Evolutionary conservation across 2,329 filamentous ascomycete species (phyloP), one percentile per base, ranked within the genome.

Genomic region (Diaporthe australafricana): DNA sequence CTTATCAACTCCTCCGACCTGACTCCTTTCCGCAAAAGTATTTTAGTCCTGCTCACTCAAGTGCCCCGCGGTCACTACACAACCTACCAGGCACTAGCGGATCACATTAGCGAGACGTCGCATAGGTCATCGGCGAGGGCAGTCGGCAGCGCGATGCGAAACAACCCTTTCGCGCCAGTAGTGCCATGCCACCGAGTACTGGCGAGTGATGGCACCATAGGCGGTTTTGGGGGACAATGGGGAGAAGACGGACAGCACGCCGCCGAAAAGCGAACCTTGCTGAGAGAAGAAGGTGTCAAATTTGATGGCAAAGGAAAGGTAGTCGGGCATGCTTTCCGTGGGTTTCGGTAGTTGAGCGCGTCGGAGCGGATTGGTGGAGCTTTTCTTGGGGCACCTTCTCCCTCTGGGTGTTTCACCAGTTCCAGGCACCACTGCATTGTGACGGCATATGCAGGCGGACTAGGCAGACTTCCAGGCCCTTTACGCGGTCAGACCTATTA

Each of bases 61-160:
- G 30, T 65, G 5, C 60, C 60, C 3, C 30, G 7, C 3, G 60
- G 60, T 9, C 30, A n/a, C 30, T 50, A 50, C 30, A 50, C 60
- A 25, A 50, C 60, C 30, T 50, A 65, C 9, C 60, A 50, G 45
- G 60, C 45, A 12, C 45, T 65, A 14, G 42, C 60, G 20, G 27
- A 65, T n/a, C 45, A 65, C n/a, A 27, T 50, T 14, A 38, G 60
- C 30, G n/a, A 3, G 60, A 50, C n/a, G 27, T 65, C 45, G 7
- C 60, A 65, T 20, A 35, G 47, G 45, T 38, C 60, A 32, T 65
- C 60, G n/a, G 60, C 45, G 1, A 35, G 60, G 8, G 60, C 60
- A 25, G 60, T 50, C 27, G 45, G 60, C n/a, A 50, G 30, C n/a
- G 60, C 60, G 30, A 65, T 65, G 60, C 60, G 60, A 50, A 65